Evolutionary conservation across 169 alveolate genomes (phyloP).

Genomic region (Eimeria acervulina): DNA sequence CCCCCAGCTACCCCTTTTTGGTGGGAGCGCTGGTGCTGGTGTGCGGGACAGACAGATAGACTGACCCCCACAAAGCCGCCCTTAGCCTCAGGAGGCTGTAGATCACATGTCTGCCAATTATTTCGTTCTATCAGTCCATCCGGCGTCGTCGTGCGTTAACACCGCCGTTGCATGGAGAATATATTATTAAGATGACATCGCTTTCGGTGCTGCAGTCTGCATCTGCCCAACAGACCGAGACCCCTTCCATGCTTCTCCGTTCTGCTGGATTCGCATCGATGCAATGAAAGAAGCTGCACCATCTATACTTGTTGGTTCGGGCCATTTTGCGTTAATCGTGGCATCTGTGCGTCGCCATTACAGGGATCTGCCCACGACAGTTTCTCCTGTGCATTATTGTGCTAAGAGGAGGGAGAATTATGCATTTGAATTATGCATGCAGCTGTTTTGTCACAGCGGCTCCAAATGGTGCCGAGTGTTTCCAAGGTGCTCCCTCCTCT

Average conservation of each 20-base stretch:
- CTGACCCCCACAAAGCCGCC: constrained; percentile 4
- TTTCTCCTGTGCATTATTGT: not conserved
- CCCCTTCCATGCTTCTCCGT: not conserved
- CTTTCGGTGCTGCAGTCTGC: not conserved
- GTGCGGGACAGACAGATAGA: not conserved
- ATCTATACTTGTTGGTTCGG: not conserved
- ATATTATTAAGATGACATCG: not conserved
- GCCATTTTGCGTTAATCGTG: constrained; percentile 1
- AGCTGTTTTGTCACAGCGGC: not conserved
- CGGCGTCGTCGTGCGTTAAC: not conserved
- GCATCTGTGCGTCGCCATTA: constrained; percentile 19
- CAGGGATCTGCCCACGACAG: constrained; percentile 7
- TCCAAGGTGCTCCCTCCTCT: not conserved
- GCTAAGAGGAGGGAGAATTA: not conserved
- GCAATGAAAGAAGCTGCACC: not conserved
- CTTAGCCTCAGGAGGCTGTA: constrained; percentile 10
- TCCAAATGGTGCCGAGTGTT: not conserved
- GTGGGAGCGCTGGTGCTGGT: not conserved
- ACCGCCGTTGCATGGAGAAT: not conserved
- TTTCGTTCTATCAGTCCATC: not conserved
- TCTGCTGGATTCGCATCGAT: not conserved
- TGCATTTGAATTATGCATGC: constrained; percentile 31
- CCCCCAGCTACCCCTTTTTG: no score
- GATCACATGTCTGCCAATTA: constrained; percentile 5
- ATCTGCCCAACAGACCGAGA: constrained; percentile 10